Evolutionary conservation across 2,329 filamentous ascomycete species (phyloP).

Genomic region (Phialophora expanda): DNA sequence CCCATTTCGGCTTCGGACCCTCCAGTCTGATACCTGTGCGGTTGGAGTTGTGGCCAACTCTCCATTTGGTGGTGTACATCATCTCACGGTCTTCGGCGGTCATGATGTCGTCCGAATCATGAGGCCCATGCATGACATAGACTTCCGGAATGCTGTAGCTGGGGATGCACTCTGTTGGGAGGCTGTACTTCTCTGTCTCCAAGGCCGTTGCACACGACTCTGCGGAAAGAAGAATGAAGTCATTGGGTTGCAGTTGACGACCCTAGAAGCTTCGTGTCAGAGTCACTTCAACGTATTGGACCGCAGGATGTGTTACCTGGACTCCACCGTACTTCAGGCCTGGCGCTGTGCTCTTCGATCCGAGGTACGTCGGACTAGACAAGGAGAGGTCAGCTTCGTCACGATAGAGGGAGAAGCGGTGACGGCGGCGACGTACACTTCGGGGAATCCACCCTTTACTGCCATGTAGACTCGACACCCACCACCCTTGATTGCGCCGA

Average conservation of each 20-base stretch:
- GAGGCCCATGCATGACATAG: neutral
- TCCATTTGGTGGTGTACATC: conserved; percentile 63
- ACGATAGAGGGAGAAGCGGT: neutral
- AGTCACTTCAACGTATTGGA: neutral
- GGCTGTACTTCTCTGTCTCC: neutral
- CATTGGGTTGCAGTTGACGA: conserved; percentile 59
- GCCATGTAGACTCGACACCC: conserved; percentile 65
- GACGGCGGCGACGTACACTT: conserved; percentile 51
- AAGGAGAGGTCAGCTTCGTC: neutral
- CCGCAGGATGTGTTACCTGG: neutral
- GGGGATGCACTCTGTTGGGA: neutral
- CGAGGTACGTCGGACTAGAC: conserved; percentile 52
- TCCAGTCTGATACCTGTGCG: conserved; percentile 65
- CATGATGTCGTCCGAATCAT: conserved; percentile 54
- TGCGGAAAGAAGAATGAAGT: conserved; percentile 48
- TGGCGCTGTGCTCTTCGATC: conserved; percentile 63
- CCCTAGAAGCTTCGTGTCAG: conserved; percentile 55
- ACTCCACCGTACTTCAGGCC: conserved; percentile 61
- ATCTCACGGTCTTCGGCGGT: conserved; percentile 58
- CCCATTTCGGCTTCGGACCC: conserved; percentile 64
- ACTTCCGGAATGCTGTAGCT: neutral
- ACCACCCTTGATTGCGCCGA: conserved; percentile 57
- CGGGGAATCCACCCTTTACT: conserved; percentile 60
- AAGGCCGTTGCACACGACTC: neutral
- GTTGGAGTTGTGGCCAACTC: conserved; percentile 65